Evolutionary conservation across 2,329 filamentous ascomycete genomes (phyloP), one percentile per base, ranked within the genome.

Genomic region (Fusarium redolens): DNA sequence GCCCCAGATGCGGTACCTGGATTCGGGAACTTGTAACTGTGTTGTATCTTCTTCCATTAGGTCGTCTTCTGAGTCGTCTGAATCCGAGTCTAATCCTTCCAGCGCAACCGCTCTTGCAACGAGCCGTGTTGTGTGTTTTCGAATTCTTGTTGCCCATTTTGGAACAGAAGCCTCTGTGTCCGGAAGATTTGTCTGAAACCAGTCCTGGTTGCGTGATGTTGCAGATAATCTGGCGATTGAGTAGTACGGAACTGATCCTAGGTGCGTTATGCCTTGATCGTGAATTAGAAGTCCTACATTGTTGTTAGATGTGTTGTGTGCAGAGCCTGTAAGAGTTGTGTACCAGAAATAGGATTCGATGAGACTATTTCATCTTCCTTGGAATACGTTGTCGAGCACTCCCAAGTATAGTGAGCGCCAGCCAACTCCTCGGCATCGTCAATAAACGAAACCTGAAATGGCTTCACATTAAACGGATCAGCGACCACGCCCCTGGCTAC

Each of bases 1-100:
- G 2, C 86, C 88, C 86, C 87, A 89, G 44, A 90, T 82, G 13
- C 87, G 84, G 54, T 86, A 84, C 18, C 87, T 82, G 45, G 86
- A 83, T 4, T 86, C 83, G 64, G 87, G 83, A 13, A 88, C 84
- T 67, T 85, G 84, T 17, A 83, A 79, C 38, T 80, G 77, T 4
- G 80, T 70, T 56, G 76, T 80, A 18, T 81, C 81, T n/a, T 79
- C 80, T 15, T 78, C 77, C 69, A 75, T 69, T 25, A 68, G 57
- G 4, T 79, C 81, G 13, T 81, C 78, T 13, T 78, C 81, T 6
- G 75, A 79, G 14, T 73, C 77, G 20, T 79, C 78, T 3, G 79
- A 82, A 14, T 81, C 79, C 5, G 81, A 80, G 13, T 81, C 77
- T 48, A 80, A 62, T 40, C 79, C 79, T 44, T 79, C 82, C 18